Percentiles rank a stretch among this genome's conserved stretches.
These are phyloP conservation scores for Ormosia semicastrata DNA, from an alignment of 306 rosid genomes.

Conservation along the genomic window DNA sequence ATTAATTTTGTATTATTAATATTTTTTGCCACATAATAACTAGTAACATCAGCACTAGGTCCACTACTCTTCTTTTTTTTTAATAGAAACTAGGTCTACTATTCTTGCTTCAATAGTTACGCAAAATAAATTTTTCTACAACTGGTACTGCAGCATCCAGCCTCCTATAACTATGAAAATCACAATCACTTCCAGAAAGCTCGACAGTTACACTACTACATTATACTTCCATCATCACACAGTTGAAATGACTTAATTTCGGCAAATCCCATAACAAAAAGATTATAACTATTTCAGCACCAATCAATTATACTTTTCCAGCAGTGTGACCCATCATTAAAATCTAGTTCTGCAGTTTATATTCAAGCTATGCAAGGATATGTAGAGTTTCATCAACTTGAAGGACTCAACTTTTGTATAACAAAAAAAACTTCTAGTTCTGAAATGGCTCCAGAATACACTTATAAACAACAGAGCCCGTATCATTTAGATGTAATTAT, in stretches of 20 bases:
- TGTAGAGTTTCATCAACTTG: not conserved
- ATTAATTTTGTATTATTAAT: not conserved
- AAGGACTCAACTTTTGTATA: not conserved
- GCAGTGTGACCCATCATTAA: not conserved
- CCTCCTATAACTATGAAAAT: not conserved
- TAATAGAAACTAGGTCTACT: no score
- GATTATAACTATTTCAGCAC: not conserved
- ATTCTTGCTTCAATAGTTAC: constrained; percentile 19
- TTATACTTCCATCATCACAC: not conserved
- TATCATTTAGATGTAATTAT: not conserved
- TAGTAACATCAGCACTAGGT: not conserved
- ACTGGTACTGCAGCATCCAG: not conserved
- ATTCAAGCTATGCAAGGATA: not conserved
- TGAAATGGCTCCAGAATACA: constrained; percentile 57
- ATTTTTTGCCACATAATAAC: not conserved
- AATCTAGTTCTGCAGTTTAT: not conserved
- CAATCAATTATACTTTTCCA: not conserved
- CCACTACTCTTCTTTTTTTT: not conserved
- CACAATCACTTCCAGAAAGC: not conserved
- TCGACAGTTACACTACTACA: not conserved
- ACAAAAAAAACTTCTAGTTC: constrained; percentile 48
- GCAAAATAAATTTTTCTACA: not conserved
- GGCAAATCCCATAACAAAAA: not conserved
- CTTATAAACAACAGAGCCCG: constrained; percentile 26
- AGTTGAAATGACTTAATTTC: not conserved